phyloP scores from a whole-genome alignment of 1,139 yeast species.

The Diutina sp. region DNA sequence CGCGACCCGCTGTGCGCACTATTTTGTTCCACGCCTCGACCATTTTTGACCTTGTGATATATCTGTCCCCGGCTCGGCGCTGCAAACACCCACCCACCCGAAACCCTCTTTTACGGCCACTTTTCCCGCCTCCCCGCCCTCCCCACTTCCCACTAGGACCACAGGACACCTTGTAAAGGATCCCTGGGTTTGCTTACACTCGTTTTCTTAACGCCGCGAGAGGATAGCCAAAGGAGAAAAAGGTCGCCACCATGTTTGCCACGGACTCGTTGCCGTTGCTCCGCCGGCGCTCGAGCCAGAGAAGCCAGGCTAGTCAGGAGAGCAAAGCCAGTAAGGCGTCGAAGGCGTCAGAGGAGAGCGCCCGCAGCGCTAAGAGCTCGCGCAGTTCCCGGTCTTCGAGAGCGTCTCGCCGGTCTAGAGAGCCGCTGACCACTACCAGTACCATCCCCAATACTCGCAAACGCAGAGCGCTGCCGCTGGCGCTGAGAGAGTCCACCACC shows the following conservation, averaged over 20 bases:
- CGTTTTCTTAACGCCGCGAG: no score
- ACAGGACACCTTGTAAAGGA: no score
- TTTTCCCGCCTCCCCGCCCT: background rate
- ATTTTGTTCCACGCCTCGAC: no score
- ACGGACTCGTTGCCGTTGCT: background rate
- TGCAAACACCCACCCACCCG: background rate
- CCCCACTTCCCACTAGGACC: background rate
- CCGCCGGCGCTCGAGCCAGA: background rate
- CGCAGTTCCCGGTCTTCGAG: background rate
- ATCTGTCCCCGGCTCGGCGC: background rate
- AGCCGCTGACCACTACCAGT: no score
- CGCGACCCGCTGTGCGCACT: no score
- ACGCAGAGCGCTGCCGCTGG: background rate
- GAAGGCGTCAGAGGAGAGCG: background rate
- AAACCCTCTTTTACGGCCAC: background rate
- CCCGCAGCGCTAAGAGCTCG: background rate
- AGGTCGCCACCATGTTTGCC: background rate
- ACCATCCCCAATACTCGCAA: background rate
- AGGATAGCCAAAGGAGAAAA: no score
- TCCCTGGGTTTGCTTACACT: no score
- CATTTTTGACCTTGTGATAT: no score
- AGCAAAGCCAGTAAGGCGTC: background rate
- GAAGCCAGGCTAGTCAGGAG: background rate
- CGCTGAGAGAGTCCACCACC: background rate
- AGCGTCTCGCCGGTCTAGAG: no score